Evolutionary conservation across 2,329 filamentous ascomycete species (phyloP), one percentile per base, ranked within the genome.

Genomic region (Arthroderma sp.): DNA sequence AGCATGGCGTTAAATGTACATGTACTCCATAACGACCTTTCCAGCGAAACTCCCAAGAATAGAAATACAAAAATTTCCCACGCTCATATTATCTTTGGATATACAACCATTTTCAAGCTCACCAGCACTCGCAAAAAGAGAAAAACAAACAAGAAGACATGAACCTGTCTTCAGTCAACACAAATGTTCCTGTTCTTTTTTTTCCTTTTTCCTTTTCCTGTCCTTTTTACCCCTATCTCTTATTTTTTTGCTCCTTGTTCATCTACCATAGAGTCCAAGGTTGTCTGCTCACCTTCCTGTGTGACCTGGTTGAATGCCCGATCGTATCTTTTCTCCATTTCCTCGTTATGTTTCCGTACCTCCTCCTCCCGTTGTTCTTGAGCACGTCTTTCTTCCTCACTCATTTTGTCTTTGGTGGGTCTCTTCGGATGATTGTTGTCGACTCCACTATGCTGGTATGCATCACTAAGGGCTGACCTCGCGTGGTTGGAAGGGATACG

Each of bases 301-400:
- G 46, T 45, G 28, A 50, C 38, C 39, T 52, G 50, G 29, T 7
- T 45, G 10, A 30, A 44, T 5, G 49, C 47, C 42, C 47, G 45
- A 37, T 46, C 49, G 41, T 52, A 47, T 32, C 50, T 49, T 7
- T 34, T 34, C 28, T 50, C 49, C 10, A 52, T 41, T 11, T 52
- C 50, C 31, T 49, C 43, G 41, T 52, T 52, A 43, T 52, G 50
- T n/a, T 38, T 47, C 27, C 42, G 38, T 3, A 52, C 49, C n/a
- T 48, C 46, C 11, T 47, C 40, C 36, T 49, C 41, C 27, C 37
- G 7, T 10, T 46, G 28, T 8, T 50, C 29, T 27, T 38, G 9
- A 36, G 44, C 47, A 10, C 41, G 40, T 5, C 29, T 11, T 15
- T 50, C 49, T 5, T 52, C 50, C 2, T 43, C 44, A 11, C 38